Evolutionary conservation across 129 eudicot genomes (phyloP), one percentile per base, ranked within the genome.

Genomic region (Flaveria brownii): DNA sequence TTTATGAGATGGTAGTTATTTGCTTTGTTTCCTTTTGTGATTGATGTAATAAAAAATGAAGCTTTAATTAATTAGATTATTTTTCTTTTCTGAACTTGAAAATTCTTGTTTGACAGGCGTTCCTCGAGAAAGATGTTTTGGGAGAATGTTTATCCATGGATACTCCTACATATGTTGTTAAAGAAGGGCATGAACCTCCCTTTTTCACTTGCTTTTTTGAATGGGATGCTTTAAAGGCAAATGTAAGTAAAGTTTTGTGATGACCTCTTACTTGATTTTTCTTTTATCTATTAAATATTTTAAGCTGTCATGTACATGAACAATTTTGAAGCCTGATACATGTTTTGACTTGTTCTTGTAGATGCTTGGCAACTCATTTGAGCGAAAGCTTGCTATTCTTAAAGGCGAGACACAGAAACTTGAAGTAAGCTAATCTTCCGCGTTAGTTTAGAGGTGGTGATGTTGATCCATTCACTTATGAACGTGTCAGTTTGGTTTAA

Each of bases 331-430:
- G 22, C 4, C 5, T 60, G 55, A 71, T 62, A 52, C 54, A 3
- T 4, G 41, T 69, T 75, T 60, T 26, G 49, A 46, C 49, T 71
- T 70, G 55, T 50, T 63, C 47, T 77, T 71, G 41, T 83, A 92
- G 97, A 89, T 92, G 91, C 93, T 84, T 79, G 97, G 96, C 17
- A 89, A 92, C 84, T 85, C 97, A 30, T 92, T 92, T 62, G 91
- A 92, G 80, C 82, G 97, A 65, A 92, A 92, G 74, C 90, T 92
- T 64, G 87, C 96, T 55, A 82, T 87, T 57, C 70, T 89, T 28
- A 89, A 81, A 56, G 96, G 96, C 22, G 77, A 78, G 74, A 62
- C 86, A 13, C 83, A 82, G 42, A 78, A 82, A 78, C 73, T 82
- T 75, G 89, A 86, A 68, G 95, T 89, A 76, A 86, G 85, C 57